Percentiles rank a stretch among this genome's conserved stretches.
These are phyloP conservation scores for Rhodotorula sphaerocarpa DNA, from an alignment of 768 basidiomycete genomes.

Conservation along the genomic window DNA sequence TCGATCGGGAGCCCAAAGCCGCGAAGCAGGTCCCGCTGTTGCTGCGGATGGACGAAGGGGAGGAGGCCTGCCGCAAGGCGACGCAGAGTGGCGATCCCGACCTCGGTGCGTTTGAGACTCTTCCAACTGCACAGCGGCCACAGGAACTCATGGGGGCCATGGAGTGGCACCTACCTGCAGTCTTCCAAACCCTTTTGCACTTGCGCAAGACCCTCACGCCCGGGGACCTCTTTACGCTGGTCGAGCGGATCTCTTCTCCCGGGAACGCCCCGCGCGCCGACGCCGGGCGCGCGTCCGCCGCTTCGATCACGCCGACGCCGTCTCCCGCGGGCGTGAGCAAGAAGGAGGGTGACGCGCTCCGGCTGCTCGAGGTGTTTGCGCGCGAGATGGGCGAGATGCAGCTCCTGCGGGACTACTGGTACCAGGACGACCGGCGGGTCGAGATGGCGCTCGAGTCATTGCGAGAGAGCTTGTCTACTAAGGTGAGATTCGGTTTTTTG, in stretches of 20 bases:
- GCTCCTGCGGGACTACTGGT: conserved; percentile 91
- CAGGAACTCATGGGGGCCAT: too few relatives aligned
- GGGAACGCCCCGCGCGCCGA: not conserved
- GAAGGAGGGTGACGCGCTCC: conserved; percentile 27
- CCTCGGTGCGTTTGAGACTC: conserved; percentile 54
- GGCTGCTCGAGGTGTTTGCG: conserved; percentile 76
- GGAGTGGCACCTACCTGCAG: too few relatives aligned
- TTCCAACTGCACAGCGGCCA: too few relatives aligned
- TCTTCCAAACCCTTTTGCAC: conserved; percentile 86
- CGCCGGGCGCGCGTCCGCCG: not conserved
- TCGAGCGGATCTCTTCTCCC: conserved; percentile 50
- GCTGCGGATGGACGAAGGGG: conserved; percentile 88
- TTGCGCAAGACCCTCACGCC: conserved; percentile 72
- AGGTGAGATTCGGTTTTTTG: too few relatives aligned
- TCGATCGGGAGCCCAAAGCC: conserved; percentile 75
- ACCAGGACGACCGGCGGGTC: conserved; percentile 87
- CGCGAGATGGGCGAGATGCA: conserved; percentile 58
- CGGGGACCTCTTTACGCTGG: conserved; percentile 85
- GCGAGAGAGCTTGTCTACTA: not conserved
- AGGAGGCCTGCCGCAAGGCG: conserved; percentile 74
- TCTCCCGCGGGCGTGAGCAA: conserved; percentile 47
- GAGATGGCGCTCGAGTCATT: conserved; percentile 74
- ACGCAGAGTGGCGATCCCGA: conserved; percentile 93
- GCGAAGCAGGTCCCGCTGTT: conserved; percentile 91
- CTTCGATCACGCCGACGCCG: not conserved